Conservation (phyloP, 2,329 filamentous ascomycete species). For the Neocucurbitaria cava region DNA sequence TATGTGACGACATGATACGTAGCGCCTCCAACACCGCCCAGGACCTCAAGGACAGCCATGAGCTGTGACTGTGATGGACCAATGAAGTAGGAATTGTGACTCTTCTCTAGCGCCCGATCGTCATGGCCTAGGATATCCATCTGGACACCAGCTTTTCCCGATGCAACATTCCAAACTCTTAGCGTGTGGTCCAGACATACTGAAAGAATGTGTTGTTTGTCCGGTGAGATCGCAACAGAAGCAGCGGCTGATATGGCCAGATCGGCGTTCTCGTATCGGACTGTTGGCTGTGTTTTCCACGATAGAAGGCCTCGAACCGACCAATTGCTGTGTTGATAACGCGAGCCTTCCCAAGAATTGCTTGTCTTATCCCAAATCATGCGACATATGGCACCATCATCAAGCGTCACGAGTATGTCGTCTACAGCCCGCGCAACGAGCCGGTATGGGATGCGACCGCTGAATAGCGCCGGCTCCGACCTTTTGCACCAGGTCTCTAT, state of each 20-base stretch:
- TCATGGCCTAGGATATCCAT: conserved; percentile 76
- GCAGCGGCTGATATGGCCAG: conserved; percentile 66
- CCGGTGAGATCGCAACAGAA: conserved; percentile 59
- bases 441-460: conserved; percentile 80
- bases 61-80: conserved; percentile 80
- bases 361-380: conserved; percentile 54
- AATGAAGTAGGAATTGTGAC: conserved; percentile 72
- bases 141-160: conserved; percentile 76
- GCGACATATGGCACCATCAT: conserved; percentile 77
- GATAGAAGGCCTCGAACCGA: conserved; percentile 67
- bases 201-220: conserved; percentile 69
- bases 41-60: conserved; percentile 72
- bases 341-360: conserved; percentile 70
- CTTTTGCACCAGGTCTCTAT: conserved; percentile 79
- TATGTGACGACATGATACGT: conserved; percentile 76
- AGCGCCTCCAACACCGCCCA: conserved; percentile 56
- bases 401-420: conserved; percentile 79
- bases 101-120: conserved; percentile 67
- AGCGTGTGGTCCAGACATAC: conserved; percentile 88
- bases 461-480: conserved; percentile 74
- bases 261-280: conserved; percentile 72
- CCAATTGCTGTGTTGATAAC: conserved; percentile 78
- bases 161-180: conserved; percentile 87
- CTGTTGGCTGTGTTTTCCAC: conserved; percentile 69
- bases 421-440: conserved; percentile 76